Percentiles rank a stretch among this genome's conserved stretches.
Conservation (phyloP, 805 yeast species). For the Wickerhamiella nectarea region DNA sequence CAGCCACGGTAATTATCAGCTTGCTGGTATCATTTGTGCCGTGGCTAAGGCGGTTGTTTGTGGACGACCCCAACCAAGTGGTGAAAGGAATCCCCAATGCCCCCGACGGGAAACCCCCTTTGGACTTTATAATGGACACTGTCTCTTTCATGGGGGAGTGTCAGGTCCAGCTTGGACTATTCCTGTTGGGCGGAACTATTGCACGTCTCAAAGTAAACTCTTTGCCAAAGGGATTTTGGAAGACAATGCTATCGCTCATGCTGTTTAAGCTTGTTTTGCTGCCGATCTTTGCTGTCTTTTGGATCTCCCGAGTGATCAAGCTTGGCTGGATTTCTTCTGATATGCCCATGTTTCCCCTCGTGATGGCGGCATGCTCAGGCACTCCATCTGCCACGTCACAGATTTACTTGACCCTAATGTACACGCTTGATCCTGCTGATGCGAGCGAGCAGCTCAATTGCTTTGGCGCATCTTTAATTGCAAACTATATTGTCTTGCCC, state of each 20-base stretch:
- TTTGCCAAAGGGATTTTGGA: conserved; percentile 54
- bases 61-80: conserved; percentile 31
- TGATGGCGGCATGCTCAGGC: conserved; percentile 59
- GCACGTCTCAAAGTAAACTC: conserved; percentile 50
- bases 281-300: conserved; percentile 67
- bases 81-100: conserved; percentile 47
- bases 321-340: conserved; percentile 50
- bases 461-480: conserved; percentile 58
- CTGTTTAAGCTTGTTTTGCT: conserved; percentile 46
- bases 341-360: conserved; percentile 52
- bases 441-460: conserved; percentile 58
- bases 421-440: conserved; percentile 42
- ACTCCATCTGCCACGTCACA: conserved; percentile 83
- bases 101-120: conserved; percentile 73
- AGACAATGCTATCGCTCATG: conserved; percentile 46
- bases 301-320: conserved; percentile 45
- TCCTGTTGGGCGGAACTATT: conserved; percentile 76
- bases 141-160: conserved; percentile 73
- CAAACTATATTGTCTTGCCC: conserved; percentile 56
- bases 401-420: conserved; percentile 78
- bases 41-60: conserved; percentile 60
- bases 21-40: conserved; percentile 71
- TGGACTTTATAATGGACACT: conserved; percentile 74
- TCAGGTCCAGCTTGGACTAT: conserved; percentile 73
- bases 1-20: conserved; percentile 53